phyloP scores from a whole-genome alignment of 306 rosid genomes.

The Vigna mungo region DNA sequence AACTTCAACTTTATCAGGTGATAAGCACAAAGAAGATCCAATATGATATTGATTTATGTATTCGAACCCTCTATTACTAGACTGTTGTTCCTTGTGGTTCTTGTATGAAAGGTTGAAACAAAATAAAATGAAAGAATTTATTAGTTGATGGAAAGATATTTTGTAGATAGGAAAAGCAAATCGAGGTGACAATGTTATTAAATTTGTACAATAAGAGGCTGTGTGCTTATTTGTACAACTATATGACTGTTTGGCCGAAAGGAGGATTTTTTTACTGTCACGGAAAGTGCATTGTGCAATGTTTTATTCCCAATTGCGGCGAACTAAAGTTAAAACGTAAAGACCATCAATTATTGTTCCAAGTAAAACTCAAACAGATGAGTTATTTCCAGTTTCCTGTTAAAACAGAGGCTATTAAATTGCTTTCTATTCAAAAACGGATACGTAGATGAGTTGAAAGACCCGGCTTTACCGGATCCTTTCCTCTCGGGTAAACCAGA shows the following conservation, averaged over 20 bases:
- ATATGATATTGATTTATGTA: too few relatives aligned
- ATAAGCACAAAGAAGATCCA: too few relatives aligned
- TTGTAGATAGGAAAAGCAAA: too few relatives aligned
- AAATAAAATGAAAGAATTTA: too few relatives aligned
- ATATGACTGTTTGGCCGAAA: background rate
- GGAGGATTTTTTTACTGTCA: background rate
- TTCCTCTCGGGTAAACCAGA: constrained; percentile 53
- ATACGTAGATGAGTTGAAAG: constrained; percentile 49
- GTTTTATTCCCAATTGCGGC: constrained; percentile 12
- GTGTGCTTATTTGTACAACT: background rate
- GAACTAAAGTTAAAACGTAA: constrained; percentile 2
- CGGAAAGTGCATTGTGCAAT: background rate
- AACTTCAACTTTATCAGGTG: too few relatives aligned
- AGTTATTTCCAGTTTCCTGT: constrained; percentile 18
- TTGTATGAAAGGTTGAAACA: too few relatives aligned
- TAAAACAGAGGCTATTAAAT: background rate
- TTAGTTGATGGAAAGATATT: too few relatives aligned
- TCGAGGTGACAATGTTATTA: background rate
- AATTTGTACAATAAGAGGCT: background rate
- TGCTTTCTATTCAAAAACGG: background rate
- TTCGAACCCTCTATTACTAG: too few relatives aligned
- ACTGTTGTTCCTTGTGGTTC: too few relatives aligned
- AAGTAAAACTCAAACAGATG: constrained; percentile 36
- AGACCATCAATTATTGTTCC: constrained; percentile 52
- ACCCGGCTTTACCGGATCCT: constrained; percentile 83